phyloP scores from a whole-genome alignment of 331 rosid species.

The Phaseolus coccineus region DNA sequence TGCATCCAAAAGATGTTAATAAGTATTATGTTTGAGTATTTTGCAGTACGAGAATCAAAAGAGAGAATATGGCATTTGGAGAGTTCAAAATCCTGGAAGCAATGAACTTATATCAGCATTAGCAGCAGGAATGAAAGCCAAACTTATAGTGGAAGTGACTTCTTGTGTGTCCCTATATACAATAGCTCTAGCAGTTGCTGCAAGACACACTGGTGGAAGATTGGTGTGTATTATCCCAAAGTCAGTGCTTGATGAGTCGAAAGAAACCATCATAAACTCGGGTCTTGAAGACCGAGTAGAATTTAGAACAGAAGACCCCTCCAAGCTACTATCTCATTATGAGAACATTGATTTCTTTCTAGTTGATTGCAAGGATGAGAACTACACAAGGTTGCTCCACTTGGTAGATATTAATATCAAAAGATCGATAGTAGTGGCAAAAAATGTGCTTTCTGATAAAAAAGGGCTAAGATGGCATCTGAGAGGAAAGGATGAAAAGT shows the following conservation, averaged over 20 bases:
- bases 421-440: constrained; percentile 69
- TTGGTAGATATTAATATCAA: constrained; percentile 59
- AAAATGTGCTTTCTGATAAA: constrained; percentile 51
- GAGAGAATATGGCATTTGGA: constrained; percentile 48
- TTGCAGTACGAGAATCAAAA: constrained; percentile 50
- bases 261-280: constrained; percentile 51
- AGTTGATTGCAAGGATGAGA: constrained; percentile 62
- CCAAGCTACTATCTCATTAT: constrained; percentile 48
- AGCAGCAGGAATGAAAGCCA: constrained; percentile 73
- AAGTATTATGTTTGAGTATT: neutral
- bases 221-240: constrained; percentile 64
- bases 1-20: neutral
- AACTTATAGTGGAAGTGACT: constrained; percentile 66
- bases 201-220: constrained; percentile 60
- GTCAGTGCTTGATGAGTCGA: constrained; percentile 52
- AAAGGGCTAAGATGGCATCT: constrained; percentile 49
- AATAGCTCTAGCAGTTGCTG: constrained; percentile 67
- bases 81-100: constrained; percentile 62
- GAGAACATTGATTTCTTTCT: constrained; percentile 70
- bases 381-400: constrained; percentile 51
- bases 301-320: constrained; percentile 66
- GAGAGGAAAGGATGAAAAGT: constrained; percentile 51
- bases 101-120: constrained; percentile 70
- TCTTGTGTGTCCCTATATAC: constrained; percentile 61
- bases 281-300: constrained; percentile 64